Conservation (phyloP, 1,139 yeast genomes). For the Ogataea hybrid region DNA sequence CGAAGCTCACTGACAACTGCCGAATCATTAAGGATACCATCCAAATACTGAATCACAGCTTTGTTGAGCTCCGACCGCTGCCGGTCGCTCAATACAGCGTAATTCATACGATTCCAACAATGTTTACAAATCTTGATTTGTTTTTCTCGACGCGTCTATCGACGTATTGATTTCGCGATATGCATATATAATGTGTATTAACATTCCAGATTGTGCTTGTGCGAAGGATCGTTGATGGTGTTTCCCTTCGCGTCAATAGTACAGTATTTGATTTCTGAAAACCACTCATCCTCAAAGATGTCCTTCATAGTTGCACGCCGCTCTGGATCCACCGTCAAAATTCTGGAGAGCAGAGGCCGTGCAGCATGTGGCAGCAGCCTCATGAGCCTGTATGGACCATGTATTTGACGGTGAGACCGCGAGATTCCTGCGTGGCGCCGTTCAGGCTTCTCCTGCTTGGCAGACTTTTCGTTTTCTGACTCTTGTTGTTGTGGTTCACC, state of each 20-base stretch:
- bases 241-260: constrained; percentile 44
- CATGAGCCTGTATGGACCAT: constrained; percentile 90
- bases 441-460: constrained; percentile 28
- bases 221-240: constrained; percentile 47
- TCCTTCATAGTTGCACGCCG: constrained; percentile 77
- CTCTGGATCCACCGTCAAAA: constrained; percentile 69
- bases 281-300: constrained; percentile 78
- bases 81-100: constrained; percentile 41
- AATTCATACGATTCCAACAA: constrained; percentile 1
- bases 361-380: constrained; percentile 91
- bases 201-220: constrained; percentile 50
- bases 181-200: constrained; percentile 13
- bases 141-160: constrained; percentile 7
- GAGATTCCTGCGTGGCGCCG: constrained; percentile 29
- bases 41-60: constrained; percentile 54
- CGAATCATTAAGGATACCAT: constrained; percentile 32
- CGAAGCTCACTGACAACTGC: constrained; percentile 2
- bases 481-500: constrained; percentile 1
- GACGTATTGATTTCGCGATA: constrained; percentile 3
- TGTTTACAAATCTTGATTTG: constrained; percentile 1
- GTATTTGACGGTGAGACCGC: constrained; percentile 33
- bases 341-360: constrained; percentile 74
- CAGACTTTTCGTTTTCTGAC: not conserved
- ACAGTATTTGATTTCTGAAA: constrained; percentile 53
- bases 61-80: constrained; percentile 55